A percentile compares a stretch with the other conserved stretches of the same genome.
Evolutionary conservation across 2,329 filamentous ascomycete species (phyloP).

Genomic region (Cyphellophora attinorum): DNA sequence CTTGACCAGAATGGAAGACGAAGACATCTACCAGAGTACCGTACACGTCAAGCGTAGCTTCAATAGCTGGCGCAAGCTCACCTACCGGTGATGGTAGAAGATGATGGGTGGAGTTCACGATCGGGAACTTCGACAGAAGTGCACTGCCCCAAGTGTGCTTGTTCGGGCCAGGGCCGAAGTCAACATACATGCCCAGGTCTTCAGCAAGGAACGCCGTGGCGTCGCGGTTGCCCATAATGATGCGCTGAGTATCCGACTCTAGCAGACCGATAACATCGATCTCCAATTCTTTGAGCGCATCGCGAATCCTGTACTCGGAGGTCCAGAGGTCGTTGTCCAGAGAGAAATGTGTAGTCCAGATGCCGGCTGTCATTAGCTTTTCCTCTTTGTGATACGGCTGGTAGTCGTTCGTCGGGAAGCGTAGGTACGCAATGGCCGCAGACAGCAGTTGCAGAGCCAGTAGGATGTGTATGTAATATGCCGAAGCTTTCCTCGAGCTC

Average conservation of each 20-base stretch:
- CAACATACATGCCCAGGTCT: constrained; percentile 96
- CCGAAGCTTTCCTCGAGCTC: constrained; percentile 41
- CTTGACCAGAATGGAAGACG: constrained; percentile 97
- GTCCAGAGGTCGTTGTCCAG: constrained; percentile 99
- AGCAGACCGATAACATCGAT: constrained; percentile 94
- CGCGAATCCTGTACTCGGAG: constrained; percentile 85
- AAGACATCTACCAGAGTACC: constrained; percentile 85
- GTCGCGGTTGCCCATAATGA: constrained; percentile 99
- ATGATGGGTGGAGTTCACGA: constrained; percentile 93
- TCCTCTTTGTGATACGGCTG: constrained; percentile 79
- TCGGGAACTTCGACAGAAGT: constrained; percentile 92
- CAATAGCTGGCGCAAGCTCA: constrained; percentile 89
- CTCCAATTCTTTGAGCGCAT: constrained; percentile 86
- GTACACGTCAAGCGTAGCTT: constrained; percentile 91
- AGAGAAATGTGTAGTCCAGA: constrained; percentile 98
- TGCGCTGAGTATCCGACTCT: constrained; percentile 86
- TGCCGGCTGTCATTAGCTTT: constrained; percentile 83
- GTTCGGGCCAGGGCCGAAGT: constrained; percentile 93
- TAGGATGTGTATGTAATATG: constrained; percentile 63
- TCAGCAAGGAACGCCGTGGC: constrained; percentile 91
- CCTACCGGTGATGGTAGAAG: constrained; percentile 87
- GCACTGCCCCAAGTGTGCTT: constrained; percentile 98
- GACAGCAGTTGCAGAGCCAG: constrained; percentile 72
- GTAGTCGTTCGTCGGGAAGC: constrained; percentile 90
- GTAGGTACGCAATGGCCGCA: constrained; percentile 70